Base-by-base conservation (phyloP, 331 rosid species). In the Cucumis variabilis region DNA sequence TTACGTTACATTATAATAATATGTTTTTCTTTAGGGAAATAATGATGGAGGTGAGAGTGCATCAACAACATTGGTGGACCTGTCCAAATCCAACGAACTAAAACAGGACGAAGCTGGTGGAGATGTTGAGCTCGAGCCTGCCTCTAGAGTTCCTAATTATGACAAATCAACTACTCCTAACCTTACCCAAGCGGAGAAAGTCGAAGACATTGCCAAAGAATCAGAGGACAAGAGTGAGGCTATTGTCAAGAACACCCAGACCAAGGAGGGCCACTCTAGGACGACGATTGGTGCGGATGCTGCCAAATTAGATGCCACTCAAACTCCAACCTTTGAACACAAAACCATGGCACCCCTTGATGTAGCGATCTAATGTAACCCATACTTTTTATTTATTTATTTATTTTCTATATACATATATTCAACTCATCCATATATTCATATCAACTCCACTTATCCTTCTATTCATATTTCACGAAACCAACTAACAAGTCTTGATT, bases 11-110 rank as follows among this genome's bases (percentile, higher is more conserved):
- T 53, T 53, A 53, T 53, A 53, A 53, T 55, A 15, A 3, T 58
- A 58, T 58, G 23, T 2, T 58, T 17, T 58, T 1, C 65, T 58
- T 58, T 58, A 58, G 87, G 90, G 62, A 37, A 73, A 11, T 46
- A 62, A 72, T 5, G 81, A 86, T 23, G 94, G 71, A 63, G 91
- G 55, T 82, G 92, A 90, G 89, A 87, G 48, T 58, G 23, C 77
- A 88, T 21, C 63, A n/a, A 30, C 88, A 6, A 86, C 96, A 13
- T 83, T 90, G 92, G 79, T 92, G 80, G 93, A 89, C 14, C 28
- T 83, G 58, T 65, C 88, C 23, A 85, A 30, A 13, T 71, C 48
- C 77, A 30, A 44, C 30, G 20, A 90, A 88, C 27, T 93, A 17
- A 86, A 90, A 74, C 89, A 92, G 86, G 89, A 58, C 23, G 10